Conservation (phyloP, 306 rosid genomes). For the Hippophae gyantsensis region DNA sequence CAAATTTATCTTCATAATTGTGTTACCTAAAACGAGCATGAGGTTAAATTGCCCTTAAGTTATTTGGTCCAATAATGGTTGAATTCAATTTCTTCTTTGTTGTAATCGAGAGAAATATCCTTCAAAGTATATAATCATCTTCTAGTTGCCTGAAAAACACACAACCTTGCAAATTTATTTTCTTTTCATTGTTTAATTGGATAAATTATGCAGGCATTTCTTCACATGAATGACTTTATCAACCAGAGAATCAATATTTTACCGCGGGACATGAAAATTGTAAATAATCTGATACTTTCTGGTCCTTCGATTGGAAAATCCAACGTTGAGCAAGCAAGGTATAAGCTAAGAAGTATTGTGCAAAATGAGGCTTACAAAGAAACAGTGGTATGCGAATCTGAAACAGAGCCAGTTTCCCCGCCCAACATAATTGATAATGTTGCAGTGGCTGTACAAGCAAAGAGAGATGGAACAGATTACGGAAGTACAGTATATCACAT, state of each 20-base stretch:
- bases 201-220: constrained; percentile 18
- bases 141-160: not conserved
- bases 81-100: too few relatives aligned
- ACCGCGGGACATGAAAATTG: not conserved
- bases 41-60: too few relatives aligned
- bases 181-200: constrained; percentile 2
- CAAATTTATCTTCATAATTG: too few relatives aligned
- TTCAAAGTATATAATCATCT: too few relatives aligned
- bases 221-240: constrained; percentile 6
- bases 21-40: too few relatives aligned
- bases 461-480: constrained; percentile 3
- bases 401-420: constrained; percentile 5
- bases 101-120: too few relatives aligned
- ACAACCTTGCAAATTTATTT: not conserved
- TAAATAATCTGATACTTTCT: not conserved
- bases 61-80: too few relatives aligned
- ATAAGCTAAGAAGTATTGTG: constrained; percentile 1
- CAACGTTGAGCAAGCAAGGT: constrained; percentile 3
- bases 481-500: constrained; percentile 4
- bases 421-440: constrained; percentile 7
- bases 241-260: constrained; percentile 1
- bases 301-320: constrained; percentile 3
- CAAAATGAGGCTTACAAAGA: constrained; percentile 1
- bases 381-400: constrained; percentile 1
- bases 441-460: constrained; percentile 8